Percentiles rank a stretch among this genome's conserved stretches.
Evolutionary conservation across 2,329 filamentous ascomycete species (phyloP).

Genomic region (Alternaria sp.): DNA sequence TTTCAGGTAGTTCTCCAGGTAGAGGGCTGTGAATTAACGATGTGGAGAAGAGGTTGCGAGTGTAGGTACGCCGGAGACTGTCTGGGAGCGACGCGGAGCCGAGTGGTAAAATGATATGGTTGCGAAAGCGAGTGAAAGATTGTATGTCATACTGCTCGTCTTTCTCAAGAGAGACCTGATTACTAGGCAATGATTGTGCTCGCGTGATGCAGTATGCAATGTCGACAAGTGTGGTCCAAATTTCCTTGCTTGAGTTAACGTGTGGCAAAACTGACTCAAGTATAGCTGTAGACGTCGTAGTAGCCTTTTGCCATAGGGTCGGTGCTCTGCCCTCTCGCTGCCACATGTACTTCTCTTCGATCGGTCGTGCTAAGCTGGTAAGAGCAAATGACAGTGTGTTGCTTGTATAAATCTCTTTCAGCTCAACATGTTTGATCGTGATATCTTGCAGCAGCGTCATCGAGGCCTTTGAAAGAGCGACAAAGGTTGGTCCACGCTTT

Average conservation of each 20-base stretch:
- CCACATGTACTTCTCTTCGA: constrained; percentile 83
- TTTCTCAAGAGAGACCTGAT: constrained; percentile 44
- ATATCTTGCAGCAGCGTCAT: constrained; percentile 74
- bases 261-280: constrained; percentile 70
- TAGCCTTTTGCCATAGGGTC: constrained; percentile 82
- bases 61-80: constrained; percentile 72
- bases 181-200: constrained; percentile 50
- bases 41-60: constrained; percentile 78
- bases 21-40: constrained; percentile 81
- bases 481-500: constrained; percentile 74
- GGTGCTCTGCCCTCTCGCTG: constrained; percentile 73
- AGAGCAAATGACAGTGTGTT: constrained; percentile 72
- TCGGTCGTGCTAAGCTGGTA: constrained; percentile 71
- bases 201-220: constrained; percentile 52
- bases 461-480: constrained; percentile 85
- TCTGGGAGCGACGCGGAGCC: constrained; percentile 72
- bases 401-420: constrained; percentile 73
- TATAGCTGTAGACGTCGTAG: constrained; percentile 72
- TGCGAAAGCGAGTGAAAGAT: constrained; percentile 73
- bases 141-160: constrained; percentile 85
- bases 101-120: constrained; percentile 77
- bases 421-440: constrained; percentile 66
- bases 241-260: constrained; percentile 48
- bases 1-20: constrained; percentile 64
- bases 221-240: constrained; percentile 68